phyloP scores from a whole-genome alignment of 345 rosid species.

The Boechera stricta region DNA sequence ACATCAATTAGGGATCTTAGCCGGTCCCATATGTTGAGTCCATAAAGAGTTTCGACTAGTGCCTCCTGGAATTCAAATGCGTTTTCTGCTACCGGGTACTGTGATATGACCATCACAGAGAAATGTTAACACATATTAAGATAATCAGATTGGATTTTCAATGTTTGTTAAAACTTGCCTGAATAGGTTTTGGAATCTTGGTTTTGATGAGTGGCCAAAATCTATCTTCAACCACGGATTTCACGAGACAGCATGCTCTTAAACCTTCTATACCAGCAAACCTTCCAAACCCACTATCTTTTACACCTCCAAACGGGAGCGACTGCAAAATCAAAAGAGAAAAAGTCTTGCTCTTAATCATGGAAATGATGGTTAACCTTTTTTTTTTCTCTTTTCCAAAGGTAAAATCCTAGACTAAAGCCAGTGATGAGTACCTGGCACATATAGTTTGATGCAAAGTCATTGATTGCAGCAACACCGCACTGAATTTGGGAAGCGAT shows the following conservation, averaged over 20 bases:
- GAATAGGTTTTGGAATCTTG: constrained; percentile 88
- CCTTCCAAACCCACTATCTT: constrained; percentile 95
- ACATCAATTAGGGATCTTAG: constrained; percentile 75
- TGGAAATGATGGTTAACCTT: neutral
- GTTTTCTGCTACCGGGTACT: constrained; percentile 92
- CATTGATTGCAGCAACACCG: constrained; percentile 93
- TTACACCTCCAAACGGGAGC: constrained; percentile 95
- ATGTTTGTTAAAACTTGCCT: constrained; percentile 52
- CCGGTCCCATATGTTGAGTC: constrained; percentile 89
- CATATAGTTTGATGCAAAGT: constrained; percentile 90
- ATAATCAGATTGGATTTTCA: neutral
- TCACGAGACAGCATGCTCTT: constrained; percentile 93
- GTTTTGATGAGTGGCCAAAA: constrained; percentile 97
- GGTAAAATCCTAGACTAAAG: constrained; percentile 12
- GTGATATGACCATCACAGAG: constrained; percentile 16
- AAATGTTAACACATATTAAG: neutral
- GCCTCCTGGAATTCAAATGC: constrained; percentile 89
- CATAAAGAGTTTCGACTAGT: constrained; percentile 82
- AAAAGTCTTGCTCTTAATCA: neutral
- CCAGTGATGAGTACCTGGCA: constrained; percentile 70
- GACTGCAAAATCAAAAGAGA: constrained; percentile 59
- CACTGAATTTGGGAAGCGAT: constrained; percentile 88
- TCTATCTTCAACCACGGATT: constrained; percentile 93
- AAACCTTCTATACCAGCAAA: constrained; percentile 96
- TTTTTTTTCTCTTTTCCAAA: neutral